These are phyloP conservation scores for Ampelocalamus luodianensis DNA, from an alignment of 176 grass and related monocot genomes.

Conservation along the genomic window DNA sequence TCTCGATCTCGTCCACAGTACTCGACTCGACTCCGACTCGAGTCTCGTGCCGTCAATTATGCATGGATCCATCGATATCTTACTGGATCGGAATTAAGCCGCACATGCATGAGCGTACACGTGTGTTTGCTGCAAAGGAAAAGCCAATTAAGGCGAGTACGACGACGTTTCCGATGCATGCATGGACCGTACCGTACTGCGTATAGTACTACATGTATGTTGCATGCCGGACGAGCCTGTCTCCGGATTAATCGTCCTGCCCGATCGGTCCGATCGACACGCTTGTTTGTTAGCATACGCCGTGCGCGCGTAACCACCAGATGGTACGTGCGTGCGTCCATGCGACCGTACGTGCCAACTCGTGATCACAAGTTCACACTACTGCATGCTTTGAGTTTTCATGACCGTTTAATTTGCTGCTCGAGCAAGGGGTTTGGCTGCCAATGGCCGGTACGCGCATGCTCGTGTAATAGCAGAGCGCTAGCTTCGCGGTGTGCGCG, in stretches of 20 bases:
- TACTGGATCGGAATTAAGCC: background rate
- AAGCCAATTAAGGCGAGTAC: background rate
- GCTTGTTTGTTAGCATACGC: background rate
- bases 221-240: conserved; percentile 1
- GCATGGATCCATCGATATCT: background rate
- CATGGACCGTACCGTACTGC: background rate
- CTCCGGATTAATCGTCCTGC: background rate
- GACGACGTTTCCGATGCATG: background rate
- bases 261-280: background rate
- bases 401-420: background rate
- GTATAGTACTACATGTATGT: background rate
- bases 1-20: conserved; percentile 17
- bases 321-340: background rate
- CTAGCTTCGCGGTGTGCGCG: background rate
- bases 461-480: background rate
- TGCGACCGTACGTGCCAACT: background rate
- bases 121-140: background rate
- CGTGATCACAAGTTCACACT: background rate
- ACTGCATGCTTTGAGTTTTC: background rate
- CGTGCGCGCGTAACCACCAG: background rate
- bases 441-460: background rate
- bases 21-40: background rate
- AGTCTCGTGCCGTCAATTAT: background rate
- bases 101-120: too few relatives aligned
- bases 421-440: background rate